These are phyloP conservation scores for Pelagophyceae sp. DNA, from an alignment of 352 stramenopile species.

Conservation along the genomic window DNA sequence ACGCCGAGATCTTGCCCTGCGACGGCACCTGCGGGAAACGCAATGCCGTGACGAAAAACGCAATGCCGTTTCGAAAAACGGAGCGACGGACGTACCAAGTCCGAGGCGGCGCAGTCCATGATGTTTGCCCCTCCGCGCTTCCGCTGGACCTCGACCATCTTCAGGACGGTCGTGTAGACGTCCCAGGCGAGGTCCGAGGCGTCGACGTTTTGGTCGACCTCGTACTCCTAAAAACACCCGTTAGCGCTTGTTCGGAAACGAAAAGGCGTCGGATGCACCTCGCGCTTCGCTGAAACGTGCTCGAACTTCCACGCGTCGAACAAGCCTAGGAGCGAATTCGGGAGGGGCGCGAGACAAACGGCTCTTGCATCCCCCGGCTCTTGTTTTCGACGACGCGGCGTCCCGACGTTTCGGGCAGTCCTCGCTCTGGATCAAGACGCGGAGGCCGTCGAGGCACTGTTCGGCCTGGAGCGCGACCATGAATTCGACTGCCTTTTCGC, in stretches of 20 bases:
- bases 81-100: too few species aligned
- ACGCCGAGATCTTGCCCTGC: background rate
- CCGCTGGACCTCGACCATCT: background rate
- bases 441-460: background rate
- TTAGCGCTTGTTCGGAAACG: too few species aligned
- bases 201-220: background rate
- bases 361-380: too few species aligned
- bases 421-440: background rate
- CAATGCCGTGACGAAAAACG: too few species aligned
- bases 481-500: background rate
- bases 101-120: background rate
- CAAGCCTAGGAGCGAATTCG: too few species aligned
- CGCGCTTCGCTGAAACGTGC: background rate
- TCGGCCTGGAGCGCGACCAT: background rate
- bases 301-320: background rate
- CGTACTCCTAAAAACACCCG: too few species aligned
- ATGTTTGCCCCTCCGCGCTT: background rate
- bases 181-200: background rate
- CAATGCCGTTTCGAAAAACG: too few species aligned
- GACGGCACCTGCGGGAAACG: too few species aligned
- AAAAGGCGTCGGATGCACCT: too few species aligned
- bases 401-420: background rate
- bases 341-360: too few species aligned
- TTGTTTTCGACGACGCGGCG: too few species aligned
- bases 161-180: background rate